Evolutionary conservation across 2,329 filamentous ascomycete genomes (phyloP).

Genomic region (Paraphoma sp.): DNA sequence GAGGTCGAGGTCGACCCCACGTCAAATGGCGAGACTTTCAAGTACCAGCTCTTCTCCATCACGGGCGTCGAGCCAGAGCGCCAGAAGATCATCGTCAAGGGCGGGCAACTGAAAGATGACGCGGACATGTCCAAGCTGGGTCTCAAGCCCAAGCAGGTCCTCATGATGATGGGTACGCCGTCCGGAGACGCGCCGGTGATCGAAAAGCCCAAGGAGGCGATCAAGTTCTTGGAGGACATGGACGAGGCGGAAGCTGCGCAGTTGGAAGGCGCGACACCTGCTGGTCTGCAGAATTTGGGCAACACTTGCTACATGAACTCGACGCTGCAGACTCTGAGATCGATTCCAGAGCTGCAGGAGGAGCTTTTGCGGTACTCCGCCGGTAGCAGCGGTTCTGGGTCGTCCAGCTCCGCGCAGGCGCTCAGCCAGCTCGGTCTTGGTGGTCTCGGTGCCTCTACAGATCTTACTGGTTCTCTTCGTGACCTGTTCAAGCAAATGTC

Average conservation of each 20-base stretch:
- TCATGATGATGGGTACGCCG: slow-evolving; percentile 97
- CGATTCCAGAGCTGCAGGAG: slow-evolving; percentile 88
- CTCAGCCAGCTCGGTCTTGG: slow-evolving; percentile 62
- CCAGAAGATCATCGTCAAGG: slow-evolving; percentile 95
- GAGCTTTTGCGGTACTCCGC: slow-evolving; percentile 70
- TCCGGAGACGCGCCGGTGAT: slow-evolving; percentile 68
- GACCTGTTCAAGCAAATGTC: slow-evolving; percentile 89
- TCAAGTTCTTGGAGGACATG: slow-evolving; percentile 97
- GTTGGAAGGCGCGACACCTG: slow-evolving; percentile 82
- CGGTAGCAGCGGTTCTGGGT: slow-evolving; percentile 25
- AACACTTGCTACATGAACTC: slow-evolving; percentile 99
- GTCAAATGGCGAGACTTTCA: slow-evolving; percentile 89
- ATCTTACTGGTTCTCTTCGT: slow-evolving; percentile 78
- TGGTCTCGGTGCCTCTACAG: slow-evolving; percentile 66
- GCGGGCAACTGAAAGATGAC: slow-evolving; percentile 94
- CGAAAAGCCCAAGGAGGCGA: slow-evolving; percentile 75
- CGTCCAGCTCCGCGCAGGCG: slow-evolving; percentile 39
- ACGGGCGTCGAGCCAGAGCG: slow-evolving; percentile 95
- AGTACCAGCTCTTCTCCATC: slow-evolving; percentile 92
- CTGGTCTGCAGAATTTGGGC: slow-evolving; percentile 88
- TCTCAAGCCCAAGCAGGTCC: slow-evolving; percentile 82
- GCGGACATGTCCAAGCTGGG: slow-evolving; percentile 82
- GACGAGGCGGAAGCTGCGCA: slow-evolving; percentile 89
- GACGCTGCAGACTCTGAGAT: slow-evolving; percentile 86
- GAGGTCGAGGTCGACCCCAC: slow-evolving; percentile 88